Evolutionary conservation across 2,329 filamentous ascomycete genomes (phyloP).

Genomic region (Colletotrichum sp.): DNA sequence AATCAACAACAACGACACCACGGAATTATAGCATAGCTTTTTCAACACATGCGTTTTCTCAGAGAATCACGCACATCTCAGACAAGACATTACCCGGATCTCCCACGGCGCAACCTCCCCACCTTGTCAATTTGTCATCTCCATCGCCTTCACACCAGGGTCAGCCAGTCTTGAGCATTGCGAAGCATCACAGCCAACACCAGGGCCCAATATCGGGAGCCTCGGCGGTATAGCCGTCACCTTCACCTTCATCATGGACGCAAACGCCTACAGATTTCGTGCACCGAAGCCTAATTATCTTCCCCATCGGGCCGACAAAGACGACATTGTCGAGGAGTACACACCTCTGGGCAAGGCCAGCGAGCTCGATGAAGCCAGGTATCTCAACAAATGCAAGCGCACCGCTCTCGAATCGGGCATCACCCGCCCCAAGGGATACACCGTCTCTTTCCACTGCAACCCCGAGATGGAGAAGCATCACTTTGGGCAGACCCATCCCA

Average conservation of each 20-base stretch:
- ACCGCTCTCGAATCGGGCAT: conserved; percentile 70
- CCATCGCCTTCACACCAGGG: not conserved
- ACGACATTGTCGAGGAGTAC: conserved; percentile 59
- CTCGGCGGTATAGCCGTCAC: conserved; percentile 9
- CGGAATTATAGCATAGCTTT: not conserved
- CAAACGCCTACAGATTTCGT: conserved; percentile 50
- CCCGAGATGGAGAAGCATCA: conserved; percentile 95
- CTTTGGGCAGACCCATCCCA: conserved; percentile 95
- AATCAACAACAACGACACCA: not conserved
- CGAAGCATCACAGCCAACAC: not conserved
- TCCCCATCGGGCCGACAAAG: conserved; percentile 56
- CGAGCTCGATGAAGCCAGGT: conserved; percentile 61
- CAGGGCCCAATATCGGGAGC: not conserved
- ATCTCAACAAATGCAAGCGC: conserved; percentile 62
- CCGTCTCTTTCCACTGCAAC: conserved; percentile 94
- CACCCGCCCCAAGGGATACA: conserved; percentile 81
- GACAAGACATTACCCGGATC: not conserved
- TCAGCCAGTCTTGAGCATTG: not conserved
- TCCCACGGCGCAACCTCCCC: not conserved
- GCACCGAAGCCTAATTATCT: conserved; percentile 66
- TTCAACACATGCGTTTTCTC: not conserved
- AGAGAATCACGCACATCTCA: not conserved
- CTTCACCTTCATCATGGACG: not conserved
- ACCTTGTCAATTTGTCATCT: not conserved
- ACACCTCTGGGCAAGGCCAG: conserved; percentile 54